These are phyloP conservation scores for Fusarium udum DNA, from an alignment of 2,329 filamentous ascomycete species.

Conservation along the genomic window DNA sequence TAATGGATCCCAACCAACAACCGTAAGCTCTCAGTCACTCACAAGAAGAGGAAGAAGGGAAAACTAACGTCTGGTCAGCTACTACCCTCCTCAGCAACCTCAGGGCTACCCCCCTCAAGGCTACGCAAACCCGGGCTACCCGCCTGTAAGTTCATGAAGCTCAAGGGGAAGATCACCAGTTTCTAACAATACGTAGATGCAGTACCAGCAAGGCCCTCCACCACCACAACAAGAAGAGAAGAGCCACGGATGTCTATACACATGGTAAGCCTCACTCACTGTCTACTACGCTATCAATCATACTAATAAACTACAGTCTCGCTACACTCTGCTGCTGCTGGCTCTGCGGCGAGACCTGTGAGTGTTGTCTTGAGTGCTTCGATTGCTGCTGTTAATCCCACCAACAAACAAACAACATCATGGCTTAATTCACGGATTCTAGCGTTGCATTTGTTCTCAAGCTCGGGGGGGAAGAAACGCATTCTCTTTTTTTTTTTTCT, in stretches of 20 bases:
- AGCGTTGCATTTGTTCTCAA: constrained; percentile 1
- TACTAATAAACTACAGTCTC: constrained; percentile 39
- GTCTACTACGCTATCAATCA: rapidly evolving
- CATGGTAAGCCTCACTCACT: constrained; percentile 44
- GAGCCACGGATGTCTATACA: constrained; percentile 54
- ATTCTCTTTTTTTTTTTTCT: not conserved
- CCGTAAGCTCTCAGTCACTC: not conserved
- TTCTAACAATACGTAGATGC: constrained; percentile 40
- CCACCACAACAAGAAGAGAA: constrained; percentile 49
- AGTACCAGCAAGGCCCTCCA: constrained; percentile 46
- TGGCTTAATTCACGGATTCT: not conserved
- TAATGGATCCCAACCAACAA: constrained; percentile 33
- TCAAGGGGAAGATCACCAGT: not conserved
- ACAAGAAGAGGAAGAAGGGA: not conserved
- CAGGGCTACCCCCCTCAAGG: not conserved
- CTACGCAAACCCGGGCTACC: constrained; percentile 9
- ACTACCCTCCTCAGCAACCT: not conserved
- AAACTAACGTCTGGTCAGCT: not conserved
- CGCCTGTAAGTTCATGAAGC: constrained; percentile 29
- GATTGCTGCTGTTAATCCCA: constrained; percentile 52
- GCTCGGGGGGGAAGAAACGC: not conserved
- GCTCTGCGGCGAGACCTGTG: constrained; percentile 56
- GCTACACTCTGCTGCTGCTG: constrained; percentile 57
- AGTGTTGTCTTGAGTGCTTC: constrained; percentile 55
- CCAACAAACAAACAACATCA: not conserved